Conservation (phyloP, 768 basidiomycete genomes). For the Auriscalpium microsporum region DNA sequence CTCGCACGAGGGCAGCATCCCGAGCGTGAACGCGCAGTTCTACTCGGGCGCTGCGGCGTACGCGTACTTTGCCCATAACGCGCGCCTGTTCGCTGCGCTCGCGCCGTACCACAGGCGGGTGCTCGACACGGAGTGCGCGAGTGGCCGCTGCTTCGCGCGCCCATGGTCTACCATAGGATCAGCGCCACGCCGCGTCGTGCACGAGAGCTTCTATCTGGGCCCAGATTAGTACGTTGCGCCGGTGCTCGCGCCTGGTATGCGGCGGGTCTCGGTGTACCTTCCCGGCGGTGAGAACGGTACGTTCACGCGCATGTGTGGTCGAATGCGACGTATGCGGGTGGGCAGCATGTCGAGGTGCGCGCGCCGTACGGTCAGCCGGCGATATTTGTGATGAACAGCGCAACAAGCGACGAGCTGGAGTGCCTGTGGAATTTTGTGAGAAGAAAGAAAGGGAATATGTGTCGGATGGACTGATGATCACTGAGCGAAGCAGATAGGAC, state of each 20-base stretch:
- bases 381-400: not conserved
- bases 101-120: too few species aligned
- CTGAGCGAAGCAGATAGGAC: too few species aligned
- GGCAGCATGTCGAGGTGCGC: not conserved
- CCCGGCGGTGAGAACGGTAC: not conserved
- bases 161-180: not conserved
- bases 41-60: not conserved
- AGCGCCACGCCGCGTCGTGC: not conserved
- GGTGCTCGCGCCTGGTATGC: not conserved
- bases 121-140: not conserved
- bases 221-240: not conserved
- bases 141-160: not conserved
- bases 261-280: not conserved
- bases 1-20: not conserved
- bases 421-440: not conserved
- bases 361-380: not conserved
- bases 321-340: not conserved
- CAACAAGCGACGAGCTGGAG: not conserved
- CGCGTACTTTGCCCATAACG: not conserved
- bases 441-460: not conserved
- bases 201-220: not conserved
- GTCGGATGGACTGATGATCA: not conserved
- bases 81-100: not conserved
- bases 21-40: not conserved
- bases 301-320: not conserved